A percentile compares a stretch with the other conserved stretches of the same genome.
These are phyloP conservation scores for Backusella liffmaniae DNA, from an alignment of 192 early-diverging fungal species.

Conservation along the genomic window DNA sequence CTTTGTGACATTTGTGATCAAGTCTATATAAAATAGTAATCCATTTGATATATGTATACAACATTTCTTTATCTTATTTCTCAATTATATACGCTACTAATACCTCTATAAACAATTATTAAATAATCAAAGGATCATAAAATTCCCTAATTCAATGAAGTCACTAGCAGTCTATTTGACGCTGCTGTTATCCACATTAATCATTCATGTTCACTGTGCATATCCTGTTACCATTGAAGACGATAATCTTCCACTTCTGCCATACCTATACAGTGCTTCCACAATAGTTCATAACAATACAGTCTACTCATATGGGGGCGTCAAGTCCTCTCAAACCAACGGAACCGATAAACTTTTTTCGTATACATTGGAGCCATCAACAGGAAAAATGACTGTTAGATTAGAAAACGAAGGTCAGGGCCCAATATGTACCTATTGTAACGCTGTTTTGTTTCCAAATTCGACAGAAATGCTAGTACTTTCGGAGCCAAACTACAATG, in stretches of 20 bases:
- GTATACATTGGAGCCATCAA: background rate
- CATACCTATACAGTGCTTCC: background rate
- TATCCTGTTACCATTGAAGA: background rate
- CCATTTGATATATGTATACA: background rate
- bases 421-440: background rate
- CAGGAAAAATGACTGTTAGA: background rate
- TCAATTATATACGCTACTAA: background rate
- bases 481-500: background rate
- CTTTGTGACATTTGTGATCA: too few relatives aligned
- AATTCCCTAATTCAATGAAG: background rate
- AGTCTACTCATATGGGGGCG: background rate
- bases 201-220: background rate
- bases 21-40: background rate
- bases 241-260: background rate
- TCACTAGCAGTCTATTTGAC: background rate
- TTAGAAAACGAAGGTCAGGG: background rate
- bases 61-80: background rate
- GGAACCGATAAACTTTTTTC: background rate
- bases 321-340: background rate
- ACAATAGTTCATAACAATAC: background rate
- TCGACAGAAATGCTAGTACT: background rate
- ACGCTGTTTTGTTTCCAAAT: background rate
- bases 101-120: background rate
- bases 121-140: background rate
- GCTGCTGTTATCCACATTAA: background rate